Conservation (phyloP, 1,139 yeast species). For the Diutina sp. region DNA sequence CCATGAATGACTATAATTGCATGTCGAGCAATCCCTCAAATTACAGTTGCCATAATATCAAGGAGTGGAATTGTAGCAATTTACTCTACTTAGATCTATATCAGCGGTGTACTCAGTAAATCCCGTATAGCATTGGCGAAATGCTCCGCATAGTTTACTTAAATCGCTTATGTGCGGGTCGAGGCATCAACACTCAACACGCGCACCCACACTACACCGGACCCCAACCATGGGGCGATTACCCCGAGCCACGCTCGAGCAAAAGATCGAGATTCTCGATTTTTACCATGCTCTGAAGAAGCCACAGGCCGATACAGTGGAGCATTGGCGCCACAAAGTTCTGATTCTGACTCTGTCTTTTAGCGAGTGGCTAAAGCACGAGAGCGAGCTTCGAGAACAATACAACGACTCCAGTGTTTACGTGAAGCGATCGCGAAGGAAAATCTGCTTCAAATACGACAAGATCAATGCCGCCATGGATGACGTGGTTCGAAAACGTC, state of each 20-base stretch:
- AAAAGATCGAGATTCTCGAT: conserved; percentile 42
- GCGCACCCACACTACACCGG: neutral
- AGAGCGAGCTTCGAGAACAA: conserved; percentile 32
- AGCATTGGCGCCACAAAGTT: conserved; percentile 31
- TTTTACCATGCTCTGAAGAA: conserved; percentile 32
- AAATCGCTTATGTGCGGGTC: neutral
- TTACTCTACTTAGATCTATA: too few species aligned
- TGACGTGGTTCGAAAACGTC: conserved; percentile 30
- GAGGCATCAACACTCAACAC: neutral
- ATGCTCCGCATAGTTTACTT: too few species aligned
- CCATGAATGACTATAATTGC: too few species aligned
- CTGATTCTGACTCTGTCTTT: conserved; percentile 46
- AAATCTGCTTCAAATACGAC: conserved; percentile 41
- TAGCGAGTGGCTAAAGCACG: conserved; percentile 48
- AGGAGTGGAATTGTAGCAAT: too few species aligned
- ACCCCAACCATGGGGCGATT: conserved; percentile 2
- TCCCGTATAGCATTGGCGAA: too few species aligned
- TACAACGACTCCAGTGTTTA: conserved; percentile 21
- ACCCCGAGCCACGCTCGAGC: conserved; percentile 47
- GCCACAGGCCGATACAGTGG: conserved; percentile 49
- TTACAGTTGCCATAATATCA: too few species aligned
- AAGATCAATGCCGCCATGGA: conserved; percentile 49
- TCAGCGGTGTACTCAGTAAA: too few species aligned
- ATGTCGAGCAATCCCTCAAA: too few species aligned
- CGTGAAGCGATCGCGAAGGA: conserved; percentile 30